Base-by-base conservation (phyloP, 2,329 filamentous ascomycete genomes). In the Diaporthe ilicicola region DNA sequence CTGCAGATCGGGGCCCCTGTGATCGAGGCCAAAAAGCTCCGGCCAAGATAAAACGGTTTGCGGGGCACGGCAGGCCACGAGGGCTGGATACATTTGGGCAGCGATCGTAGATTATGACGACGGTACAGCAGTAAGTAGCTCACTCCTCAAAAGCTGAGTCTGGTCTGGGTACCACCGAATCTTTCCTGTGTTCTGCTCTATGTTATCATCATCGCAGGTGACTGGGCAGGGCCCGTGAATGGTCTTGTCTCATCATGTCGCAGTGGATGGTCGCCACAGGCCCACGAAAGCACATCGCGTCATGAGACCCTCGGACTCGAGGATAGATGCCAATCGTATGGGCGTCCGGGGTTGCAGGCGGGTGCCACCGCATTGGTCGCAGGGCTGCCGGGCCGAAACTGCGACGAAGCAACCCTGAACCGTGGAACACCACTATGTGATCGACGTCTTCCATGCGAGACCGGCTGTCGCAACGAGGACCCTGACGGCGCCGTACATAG, bases 401-500 rank as follows among this genome's bases (percentile, higher is more conserved):
- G 59, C 59, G 59, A 64, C 59, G 44, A 27, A 50, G 29, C 59
- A 50, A 64, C 59, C 59, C 59, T 64, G 44, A 64, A 64, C 44
- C 59, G 44, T 64, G 59, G 59, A 64, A 64, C 59, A 24, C 29
- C 29, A 50, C 59, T 34, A 42, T 50, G 27, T 50, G 59, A 64
- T 64, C 44, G 59, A 50, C 59, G 29, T 37, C 27, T 3, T 29
- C 59, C 59, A 37, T 50, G 44, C 44, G 37, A 62, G 42, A 27
- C 59, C 42, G 6, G 59, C 59, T 34, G 59, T 42, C 59, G 42
- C 59, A 48, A 48, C n/a, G 10, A 62, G 29, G 59, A 62, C 59
- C 59, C 56, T 62, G 56, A 62, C 39, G 42, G 32, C 17, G 56
- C 39, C 27, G 59, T 62, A 62, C 56, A 62, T 48, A 39, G n/a